Conservation (phyloP, 139 green algal species). For the Micractinium sp. region DNA sequence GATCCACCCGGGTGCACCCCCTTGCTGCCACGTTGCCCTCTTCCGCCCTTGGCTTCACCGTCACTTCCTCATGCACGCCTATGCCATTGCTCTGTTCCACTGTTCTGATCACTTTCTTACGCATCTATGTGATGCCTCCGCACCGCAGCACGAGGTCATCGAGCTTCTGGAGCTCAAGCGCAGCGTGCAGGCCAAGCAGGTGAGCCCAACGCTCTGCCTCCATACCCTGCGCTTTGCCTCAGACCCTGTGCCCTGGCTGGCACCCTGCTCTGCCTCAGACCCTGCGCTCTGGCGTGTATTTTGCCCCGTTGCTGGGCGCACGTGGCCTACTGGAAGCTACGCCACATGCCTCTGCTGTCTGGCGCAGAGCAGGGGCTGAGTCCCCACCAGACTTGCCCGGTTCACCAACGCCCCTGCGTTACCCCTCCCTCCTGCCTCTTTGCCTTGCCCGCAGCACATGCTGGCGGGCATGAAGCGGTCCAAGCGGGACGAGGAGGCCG, state of each 20-base stretch:
- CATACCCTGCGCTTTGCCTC: not conserved
- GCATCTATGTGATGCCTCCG: not conserved
- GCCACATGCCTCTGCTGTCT: too few species aligned
- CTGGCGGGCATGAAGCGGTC: slow-evolving; percentile 29
- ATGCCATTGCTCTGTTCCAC: too few species aligned
- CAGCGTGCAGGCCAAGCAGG: slow-evolving; percentile 37
- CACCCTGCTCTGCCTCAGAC: not conserved
- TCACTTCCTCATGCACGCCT: not conserved
- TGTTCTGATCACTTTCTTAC: not conserved
- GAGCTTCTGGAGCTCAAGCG: slow-evolving; percentile 67
- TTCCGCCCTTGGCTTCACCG: not conserved
- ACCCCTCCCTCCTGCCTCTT: too few species aligned
- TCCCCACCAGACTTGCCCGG: too few species aligned
- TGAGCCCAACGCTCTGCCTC: not conserved
- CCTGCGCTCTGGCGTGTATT: not conserved
- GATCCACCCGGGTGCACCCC: too few species aligned
- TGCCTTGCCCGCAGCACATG: slow-evolving; percentile 16
- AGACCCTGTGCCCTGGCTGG: not conserved
- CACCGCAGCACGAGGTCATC: slow-evolving; percentile 65
- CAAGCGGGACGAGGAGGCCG: slow-evolving; percentile 24
- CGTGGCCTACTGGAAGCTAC: too few species aligned
- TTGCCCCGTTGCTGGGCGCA: too few species aligned
- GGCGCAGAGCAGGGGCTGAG: too few species aligned
- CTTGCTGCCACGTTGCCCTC: too few species aligned
- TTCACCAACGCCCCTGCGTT: too few species aligned